These are phyloP conservation scores for Fusarium graminum DNA, from an alignment of 2,329 filamentous ascomycete species.

Conservation along the genomic window DNA sequence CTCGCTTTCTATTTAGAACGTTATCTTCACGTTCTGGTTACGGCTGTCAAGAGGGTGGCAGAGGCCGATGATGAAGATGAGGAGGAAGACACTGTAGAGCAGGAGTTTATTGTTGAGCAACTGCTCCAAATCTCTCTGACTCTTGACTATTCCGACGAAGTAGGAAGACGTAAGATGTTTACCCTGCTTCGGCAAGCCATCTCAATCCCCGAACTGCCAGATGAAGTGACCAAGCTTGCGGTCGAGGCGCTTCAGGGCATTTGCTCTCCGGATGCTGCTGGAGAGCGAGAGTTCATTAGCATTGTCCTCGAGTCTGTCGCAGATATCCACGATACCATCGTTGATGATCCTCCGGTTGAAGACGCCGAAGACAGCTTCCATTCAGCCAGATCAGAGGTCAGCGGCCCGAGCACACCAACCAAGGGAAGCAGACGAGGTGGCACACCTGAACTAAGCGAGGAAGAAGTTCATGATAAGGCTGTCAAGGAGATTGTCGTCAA, in stretches of 20 bases:
- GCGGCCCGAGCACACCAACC: constrained; percentile 71
- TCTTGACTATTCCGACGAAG: constrained; percentile 97
- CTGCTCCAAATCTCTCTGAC: constrained; percentile 91
- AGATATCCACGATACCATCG: constrained; percentile 95
- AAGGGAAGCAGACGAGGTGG: constrained; percentile 59
- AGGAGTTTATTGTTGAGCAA: constrained; percentile 96
- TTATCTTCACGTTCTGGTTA: constrained; percentile 78
- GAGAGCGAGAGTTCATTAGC: constrained; percentile 85
- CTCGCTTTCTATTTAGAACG: constrained; percentile 88
- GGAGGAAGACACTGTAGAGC: constrained; percentile 87
- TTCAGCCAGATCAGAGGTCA: constrained; percentile 88
- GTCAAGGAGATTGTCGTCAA: constrained; percentile 95
- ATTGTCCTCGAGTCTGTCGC: constrained; percentile 93
- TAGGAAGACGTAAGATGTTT: constrained; percentile 96
- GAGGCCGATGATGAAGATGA: constrained; percentile 68
- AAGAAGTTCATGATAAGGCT: constrained; percentile 78
- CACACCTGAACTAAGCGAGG: constrained; percentile 66
- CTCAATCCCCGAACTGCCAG: constrained; percentile 87
- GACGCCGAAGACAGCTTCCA: constrained; percentile 83
- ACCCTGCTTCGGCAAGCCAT: constrained; percentile 87
- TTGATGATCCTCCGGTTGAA: constrained; percentile 72
- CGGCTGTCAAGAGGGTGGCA: constrained; percentile 70
- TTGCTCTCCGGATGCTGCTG: constrained; percentile 79
- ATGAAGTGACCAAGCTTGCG: constrained; percentile 90
- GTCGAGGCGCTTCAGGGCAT: constrained; percentile 86